Percentiles rank a stretch among this genome's conserved stretches.
These are phyloP conservation scores for Syzygium grande DNA, from an alignment of 345 rosid genomes.

Conservation along the genomic window DNA sequence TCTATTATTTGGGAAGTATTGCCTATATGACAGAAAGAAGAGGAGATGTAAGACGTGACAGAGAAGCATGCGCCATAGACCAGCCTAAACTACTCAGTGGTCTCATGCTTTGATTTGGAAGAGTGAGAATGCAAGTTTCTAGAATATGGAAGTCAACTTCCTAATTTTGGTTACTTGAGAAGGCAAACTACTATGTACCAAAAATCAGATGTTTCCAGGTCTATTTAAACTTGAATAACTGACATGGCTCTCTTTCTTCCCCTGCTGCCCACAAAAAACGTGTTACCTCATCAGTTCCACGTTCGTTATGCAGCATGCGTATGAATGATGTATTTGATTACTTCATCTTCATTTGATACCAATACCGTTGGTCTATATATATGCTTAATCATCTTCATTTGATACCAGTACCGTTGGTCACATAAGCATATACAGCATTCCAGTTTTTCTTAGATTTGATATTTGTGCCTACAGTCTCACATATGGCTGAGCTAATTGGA, in stretches of 20 bases:
- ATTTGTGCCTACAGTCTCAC: not conserved
- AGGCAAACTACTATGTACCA: not conserved
- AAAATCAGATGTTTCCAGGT: not conserved
- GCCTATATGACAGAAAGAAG: not conserved
- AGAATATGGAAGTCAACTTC: not conserved
- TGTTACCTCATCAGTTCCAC: not conserved
- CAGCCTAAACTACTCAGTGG: not conserved
- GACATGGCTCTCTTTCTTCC: not conserved
- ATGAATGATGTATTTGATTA: not conserved
- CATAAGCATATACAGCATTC: not conserved
- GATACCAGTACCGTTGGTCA: not conserved
- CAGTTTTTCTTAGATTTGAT: not conserved
- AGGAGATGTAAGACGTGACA: not conserved
- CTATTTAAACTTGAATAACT: not conserved
- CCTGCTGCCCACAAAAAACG: not conserved
- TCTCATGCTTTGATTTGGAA: not conserved
- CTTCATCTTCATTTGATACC: not conserved
- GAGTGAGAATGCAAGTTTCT: not conserved
- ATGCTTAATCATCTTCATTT: not conserved
- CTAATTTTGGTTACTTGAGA: not conserved
- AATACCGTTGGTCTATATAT: not conserved
- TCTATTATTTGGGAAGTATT: not conserved
- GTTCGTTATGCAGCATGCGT: not conserved
- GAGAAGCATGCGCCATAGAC: not conserved
- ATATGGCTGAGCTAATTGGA: slow-evolving; percentile 44